Percentiles rank a stretch among this genome's conserved stretches.
Evolutionary conservation across 345 rosid genomes (phyloP).

Genomic region (Triadica sebifera): DNA sequence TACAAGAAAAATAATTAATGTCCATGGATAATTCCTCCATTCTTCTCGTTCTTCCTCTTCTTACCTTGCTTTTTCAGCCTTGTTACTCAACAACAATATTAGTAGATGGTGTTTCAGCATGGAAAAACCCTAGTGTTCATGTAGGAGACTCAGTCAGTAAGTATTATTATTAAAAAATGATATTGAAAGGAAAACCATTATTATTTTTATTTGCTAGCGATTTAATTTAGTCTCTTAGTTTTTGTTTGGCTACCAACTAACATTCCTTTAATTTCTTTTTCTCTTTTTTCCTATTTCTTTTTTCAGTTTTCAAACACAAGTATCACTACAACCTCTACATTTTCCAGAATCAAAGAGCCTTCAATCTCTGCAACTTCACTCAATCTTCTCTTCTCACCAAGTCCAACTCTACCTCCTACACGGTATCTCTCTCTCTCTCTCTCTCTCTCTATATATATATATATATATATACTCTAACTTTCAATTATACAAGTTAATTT

Average conservation of each 20-base stretch:
- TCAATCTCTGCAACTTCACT: constrained; percentile 70
- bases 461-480: too few relatives aligned
- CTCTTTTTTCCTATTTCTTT: not conserved
- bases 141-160: constrained; percentile 73
- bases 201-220: not conserved
- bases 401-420: constrained; percentile 61
- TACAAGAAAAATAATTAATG: not conserved
- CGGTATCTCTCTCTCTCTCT: constrained; percentile 39
- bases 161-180: constrained; percentile 17
- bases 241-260: too few relatives aligned
- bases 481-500: too few relatives aligned
- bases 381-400: constrained; percentile 75
- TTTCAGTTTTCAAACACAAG: constrained; percentile 79
- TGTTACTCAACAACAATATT: constrained; percentile 48
- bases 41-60: constrained; percentile 32
- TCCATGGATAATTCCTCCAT: constrained; percentile 28
- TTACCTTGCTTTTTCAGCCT: constrained; percentile 33
- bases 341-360: constrained; percentile 76
- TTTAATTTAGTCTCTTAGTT: not conserved
- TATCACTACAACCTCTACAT: constrained; percentile 68
- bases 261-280: too few relatives aligned
- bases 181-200: not conserved
- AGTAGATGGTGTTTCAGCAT: constrained; percentile 67
- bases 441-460: not conserved
- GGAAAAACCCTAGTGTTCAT: constrained; percentile 67